Evolutionary conservation across 2,329 filamentous ascomycete species (phyloP).

Genomic region (Talaromyces sp.): DNA sequence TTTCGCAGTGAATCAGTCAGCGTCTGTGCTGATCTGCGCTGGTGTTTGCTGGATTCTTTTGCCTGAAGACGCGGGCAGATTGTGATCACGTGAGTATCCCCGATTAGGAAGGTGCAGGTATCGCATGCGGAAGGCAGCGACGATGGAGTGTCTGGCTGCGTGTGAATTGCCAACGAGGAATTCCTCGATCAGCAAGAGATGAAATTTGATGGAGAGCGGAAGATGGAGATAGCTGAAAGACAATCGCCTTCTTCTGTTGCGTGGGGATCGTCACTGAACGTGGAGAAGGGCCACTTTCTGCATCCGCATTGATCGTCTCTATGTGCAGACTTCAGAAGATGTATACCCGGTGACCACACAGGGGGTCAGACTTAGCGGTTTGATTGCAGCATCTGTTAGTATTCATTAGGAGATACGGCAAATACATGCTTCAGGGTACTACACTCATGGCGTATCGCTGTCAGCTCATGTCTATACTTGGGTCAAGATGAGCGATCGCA

Average conservation of each 20-base stretch:
- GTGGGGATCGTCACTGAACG: background rate
- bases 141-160: background rate
- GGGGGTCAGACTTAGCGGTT: too few relatives aligned
- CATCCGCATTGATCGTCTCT: slow-evolving; percentile 4
- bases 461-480: too few relatives aligned
- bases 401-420: too few relatives aligned
- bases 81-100: background rate
- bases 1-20: too few relatives aligned
- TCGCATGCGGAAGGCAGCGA: slow-evolving; percentile 1
- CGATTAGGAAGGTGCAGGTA: background rate
- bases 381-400: too few relatives aligned
- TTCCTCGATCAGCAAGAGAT: background rate
- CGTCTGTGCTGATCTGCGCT: background rate
- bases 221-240: background rate
- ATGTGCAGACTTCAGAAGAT: too few relatives aligned
- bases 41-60: background rate
- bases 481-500: too few relatives aligned
- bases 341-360: too few relatives aligned
- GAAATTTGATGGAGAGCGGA: background rate
- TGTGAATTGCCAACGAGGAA: background rate
- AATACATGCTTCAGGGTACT: too few relatives aligned
- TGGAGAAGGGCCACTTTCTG: slow-evolving; percentile 4
- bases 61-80: background rate
- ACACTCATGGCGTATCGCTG: too few relatives aligned
- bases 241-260: background rate